Conservation (phyloP, 805 yeast species). For the Dipodascopsis uninucleata region DNA sequence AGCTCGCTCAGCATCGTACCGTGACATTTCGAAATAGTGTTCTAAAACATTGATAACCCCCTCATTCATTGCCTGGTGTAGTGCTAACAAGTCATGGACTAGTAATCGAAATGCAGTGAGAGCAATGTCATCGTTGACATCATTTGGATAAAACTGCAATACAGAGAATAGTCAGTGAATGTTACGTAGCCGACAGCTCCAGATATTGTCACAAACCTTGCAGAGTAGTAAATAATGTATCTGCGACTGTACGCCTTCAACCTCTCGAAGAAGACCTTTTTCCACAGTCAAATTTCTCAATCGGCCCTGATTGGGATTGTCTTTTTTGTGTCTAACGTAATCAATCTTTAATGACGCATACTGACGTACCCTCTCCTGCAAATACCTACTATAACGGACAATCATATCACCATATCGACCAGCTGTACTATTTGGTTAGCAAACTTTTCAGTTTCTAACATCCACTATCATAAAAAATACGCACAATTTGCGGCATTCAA, state of each 20-base stretch:
- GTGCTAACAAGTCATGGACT: constrained; percentile 80
- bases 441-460: background rate
- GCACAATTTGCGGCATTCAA: constrained; percentile 33
- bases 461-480: constrained; percentile 23
- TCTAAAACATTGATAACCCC: constrained; percentile 92
- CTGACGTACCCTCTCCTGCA: constrained; percentile 65
- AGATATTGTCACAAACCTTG: constrained; percentile 34
- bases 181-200: background rate
- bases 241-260: constrained; percentile 79
- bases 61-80: constrained; percentile 88
- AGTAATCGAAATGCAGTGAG: constrained; percentile 81
- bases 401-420: constrained; percentile 40
- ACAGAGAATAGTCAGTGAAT: background rate
- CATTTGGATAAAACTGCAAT: constrained; percentile 61
- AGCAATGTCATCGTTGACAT: constrained; percentile 77
- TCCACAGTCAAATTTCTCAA: constrained; percentile 64
- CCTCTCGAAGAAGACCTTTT: constrained; percentile 77
- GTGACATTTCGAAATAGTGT: constrained; percentile 90
- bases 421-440: constrained; percentile 9
- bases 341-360: constrained; percentile 63
- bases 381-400: constrained; percentile 66
- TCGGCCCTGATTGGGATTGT: constrained; percentile 43
- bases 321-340: constrained; percentile 57
- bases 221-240: constrained; percentile 71
- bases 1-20: constrained; percentile 80